A percentile compares a stretch with the other conserved stretches of the same genome.
These are phyloP conservation scores for Collybiopsis confluens DNA, from an alignment of 768 basidiomycete genomes.

Conservation along the genomic window DNA sequence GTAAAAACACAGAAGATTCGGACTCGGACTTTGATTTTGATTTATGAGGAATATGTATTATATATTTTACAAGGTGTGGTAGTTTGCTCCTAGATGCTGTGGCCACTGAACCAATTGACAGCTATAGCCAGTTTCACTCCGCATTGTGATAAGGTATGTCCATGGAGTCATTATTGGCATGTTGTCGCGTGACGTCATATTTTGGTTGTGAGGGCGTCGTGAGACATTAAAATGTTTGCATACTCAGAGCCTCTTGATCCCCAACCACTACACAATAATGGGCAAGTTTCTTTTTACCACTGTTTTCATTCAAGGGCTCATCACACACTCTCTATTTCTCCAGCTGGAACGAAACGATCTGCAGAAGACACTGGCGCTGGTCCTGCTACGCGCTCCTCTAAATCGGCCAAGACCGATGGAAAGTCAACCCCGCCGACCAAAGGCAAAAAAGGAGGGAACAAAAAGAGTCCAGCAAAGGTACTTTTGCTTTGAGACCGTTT, in stretches of 20 bases:
- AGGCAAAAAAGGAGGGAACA: slow-evolving; percentile 32
- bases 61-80: slow-evolving; percentile 9
- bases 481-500: not conserved
- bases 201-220: slow-evolving; percentile 3
- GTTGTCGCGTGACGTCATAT: slow-evolving; percentile 8
- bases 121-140: too few species aligned
- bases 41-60: slow-evolving; percentile 34
- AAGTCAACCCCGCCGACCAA: slow-evolving; percentile 22
- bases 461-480: slow-evolving; percentile 44
- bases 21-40: slow-evolving; percentile 84
- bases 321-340: not conserved
- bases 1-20: slow-evolving; percentile 45
- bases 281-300: not conserved
- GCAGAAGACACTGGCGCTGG: slow-evolving; percentile 23
- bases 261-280: slow-evolving; percentile 1
- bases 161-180: too few species aligned
- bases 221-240: too few species aligned
- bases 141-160: too few species aligned
- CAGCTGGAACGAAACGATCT: slow-evolving; percentile 43
- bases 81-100: too few species aligned
- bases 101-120: too few species aligned
- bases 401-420: slow-evolving; percentile 44
- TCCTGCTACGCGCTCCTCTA: slow-evolving; percentile 41
- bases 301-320: not conserved
- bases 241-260: too few species aligned